Evolutionary conservation across 108 stramenopile genomes (phyloP).

Genomic region (Cyclotella kingstonii): DNA sequence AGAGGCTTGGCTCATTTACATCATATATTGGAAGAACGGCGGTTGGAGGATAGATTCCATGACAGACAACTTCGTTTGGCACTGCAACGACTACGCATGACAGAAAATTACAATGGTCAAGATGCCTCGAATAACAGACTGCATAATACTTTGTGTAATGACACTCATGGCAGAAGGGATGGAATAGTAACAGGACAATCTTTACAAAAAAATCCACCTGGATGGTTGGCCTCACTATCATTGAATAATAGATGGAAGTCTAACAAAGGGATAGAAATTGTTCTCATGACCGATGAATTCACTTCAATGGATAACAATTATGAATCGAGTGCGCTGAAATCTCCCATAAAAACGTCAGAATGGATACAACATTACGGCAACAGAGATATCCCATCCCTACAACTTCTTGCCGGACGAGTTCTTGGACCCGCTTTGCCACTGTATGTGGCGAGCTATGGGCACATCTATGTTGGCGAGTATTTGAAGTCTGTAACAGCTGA

Average conservation of each 20-base stretch:
- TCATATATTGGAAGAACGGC: conserved; percentile 30
- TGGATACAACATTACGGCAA: background rate
- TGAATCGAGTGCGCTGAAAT: background rate
- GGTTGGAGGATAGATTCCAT: conserved; percentile 31
- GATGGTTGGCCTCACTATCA: conserved; percentile 21
- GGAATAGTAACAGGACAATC: background rate
- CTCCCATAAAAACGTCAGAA: background rate
- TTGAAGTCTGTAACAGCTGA: conserved; percentile 24
- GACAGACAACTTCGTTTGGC: conserved; percentile 28
- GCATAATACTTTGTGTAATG: too few species aligned
- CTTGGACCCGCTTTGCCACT: conserved; percentile 30
- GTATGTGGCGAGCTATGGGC: conserved; percentile 18
- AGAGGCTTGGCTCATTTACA: conserved; percentile 23
- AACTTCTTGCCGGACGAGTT: conserved; percentile 17
- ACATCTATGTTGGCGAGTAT: conserved; percentile 17
- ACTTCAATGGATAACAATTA: background rate
- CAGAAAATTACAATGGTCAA: background rate
- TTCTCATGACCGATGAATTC: background rate
- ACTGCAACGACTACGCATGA: conserved; percentile 19
- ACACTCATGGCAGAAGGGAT: background rate
- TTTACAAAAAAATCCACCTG: conserved; percentile 15
- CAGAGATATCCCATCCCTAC: conserved; percentile 14
- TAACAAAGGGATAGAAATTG: background rate
- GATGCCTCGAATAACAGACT: background rate
- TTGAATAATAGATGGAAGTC: background rate